Evolutionary conservation across 208 protist genomes (phyloP), one percentile per base, ranked within the genome.

Genomic region (Acanthamoeba triangularis): DNA sequence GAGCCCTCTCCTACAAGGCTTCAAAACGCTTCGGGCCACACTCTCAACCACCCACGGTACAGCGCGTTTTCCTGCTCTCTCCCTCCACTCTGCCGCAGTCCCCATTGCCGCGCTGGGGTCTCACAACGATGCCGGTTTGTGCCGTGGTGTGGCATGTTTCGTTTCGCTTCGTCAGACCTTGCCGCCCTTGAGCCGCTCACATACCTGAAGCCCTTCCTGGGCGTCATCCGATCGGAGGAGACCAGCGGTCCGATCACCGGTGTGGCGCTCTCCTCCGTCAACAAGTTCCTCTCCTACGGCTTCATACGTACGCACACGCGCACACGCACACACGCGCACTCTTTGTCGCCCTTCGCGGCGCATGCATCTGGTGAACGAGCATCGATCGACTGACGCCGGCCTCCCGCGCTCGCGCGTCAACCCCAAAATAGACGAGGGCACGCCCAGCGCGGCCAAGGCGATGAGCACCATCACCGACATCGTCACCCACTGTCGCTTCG

Each of bases 221-320:
- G 37, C n/a, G 95, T 97, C 5, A 97, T 97, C 30, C 67, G 82
- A 74, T 96, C 96, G 18, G 76, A 96, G 56, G 93, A 96, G 30
- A 97, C 96, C 10, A 97, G 95, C 33, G 96, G 95, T 44, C 95
- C 94, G 33, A 97, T 97, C 33, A 96, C 96, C 30, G 96, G 95
- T 11, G 95, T 96, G 30, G 96, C 96, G 16, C 95, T 97, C 28
- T 85, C 93, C 14, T 96, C 95, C 65, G 95, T 97, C 23, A 88
- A 94, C 44, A 96, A 96, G 47, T 96, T 97, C 85, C 63, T 97
- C 30, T 84, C 49, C 35, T 94, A 90, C 28, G 94, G 82, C 44
- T 94, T 95, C 35, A 90, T 85, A 33, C 78, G 84, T 93, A 82
- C 28, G 44, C 35, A 10, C 65, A 10, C 47, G 8, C 65, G 3